These are phyloP conservation scores for Cutaneotrichosporon curvatum DNA, from an alignment of 1,284 basidiomycete genomes.

Conservation along the genomic window DNA sequence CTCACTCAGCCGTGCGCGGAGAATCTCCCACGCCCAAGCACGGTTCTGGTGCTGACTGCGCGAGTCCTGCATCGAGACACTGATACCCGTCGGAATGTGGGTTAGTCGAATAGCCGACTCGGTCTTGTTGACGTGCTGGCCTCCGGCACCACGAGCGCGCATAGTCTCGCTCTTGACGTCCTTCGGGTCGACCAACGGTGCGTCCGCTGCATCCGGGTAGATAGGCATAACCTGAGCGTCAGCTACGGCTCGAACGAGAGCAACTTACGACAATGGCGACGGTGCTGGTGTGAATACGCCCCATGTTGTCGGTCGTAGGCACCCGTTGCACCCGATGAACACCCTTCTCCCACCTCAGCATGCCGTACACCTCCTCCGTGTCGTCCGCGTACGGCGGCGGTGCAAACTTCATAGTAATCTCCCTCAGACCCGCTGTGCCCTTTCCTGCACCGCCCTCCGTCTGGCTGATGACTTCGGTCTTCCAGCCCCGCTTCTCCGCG, in stretches of 20 bases:
- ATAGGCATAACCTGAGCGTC: conserved; percentile 49
- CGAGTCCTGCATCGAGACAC: conserved; percentile 97
- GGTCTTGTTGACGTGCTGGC: conserved; percentile 98
- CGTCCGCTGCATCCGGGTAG: conserved; percentile 42
- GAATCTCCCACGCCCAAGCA: conserved; percentile 77
- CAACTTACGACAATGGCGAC: conserved; percentile 70
- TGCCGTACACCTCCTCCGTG: conserved; percentile 67
- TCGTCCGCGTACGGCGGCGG: conserved; percentile 54
- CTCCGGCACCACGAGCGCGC: conserved; percentile 90
- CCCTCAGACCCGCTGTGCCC: conserved; percentile 63
- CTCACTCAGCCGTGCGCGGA: conserved; percentile 74
- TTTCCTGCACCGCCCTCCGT: conserved; percentile 50
- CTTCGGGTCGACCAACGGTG: conserved; percentile 64
- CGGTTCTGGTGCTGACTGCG: conserved; percentile 91
- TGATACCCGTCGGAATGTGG: conserved; percentile 86
- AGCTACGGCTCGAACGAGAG: not conserved
- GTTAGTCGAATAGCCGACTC: conserved; percentile 97
- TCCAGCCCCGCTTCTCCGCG: conserved; percentile 51
- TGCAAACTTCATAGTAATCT: conserved; percentile 59
- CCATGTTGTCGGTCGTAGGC: conserved; percentile 78
- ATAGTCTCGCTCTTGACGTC: conserved; percentile 89
- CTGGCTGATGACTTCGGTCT: conserved; percentile 39
- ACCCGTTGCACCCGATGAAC: conserved; percentile 94
- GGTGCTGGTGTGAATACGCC: conserved; percentile 87
- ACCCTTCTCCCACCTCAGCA: conserved; percentile 81